A percentile compares a stretch with the other conserved stretches of the same genome.
Evolutionary conservation across 768 basidiomycete species (phyloP).

Genomic region (Jaapia argillacea): DNA sequence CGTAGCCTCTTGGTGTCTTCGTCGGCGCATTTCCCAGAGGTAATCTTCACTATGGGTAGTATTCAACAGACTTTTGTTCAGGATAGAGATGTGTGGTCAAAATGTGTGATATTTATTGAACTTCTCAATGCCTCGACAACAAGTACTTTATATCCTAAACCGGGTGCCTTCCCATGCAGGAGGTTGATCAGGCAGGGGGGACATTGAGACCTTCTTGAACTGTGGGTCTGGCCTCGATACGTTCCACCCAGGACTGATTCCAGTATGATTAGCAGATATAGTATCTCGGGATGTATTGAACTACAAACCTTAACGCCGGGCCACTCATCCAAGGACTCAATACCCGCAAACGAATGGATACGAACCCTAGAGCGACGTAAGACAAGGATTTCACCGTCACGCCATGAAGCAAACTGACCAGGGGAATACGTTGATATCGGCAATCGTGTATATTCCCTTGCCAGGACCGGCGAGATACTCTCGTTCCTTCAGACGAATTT

Average conservation of each 20-base stretch:
- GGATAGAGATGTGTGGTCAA: no score
- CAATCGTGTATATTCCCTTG: slow-evolving; percentile 56
- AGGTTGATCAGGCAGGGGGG: slow-evolving; percentile 13
- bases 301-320: slow-evolving; percentile 51
- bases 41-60: no score
- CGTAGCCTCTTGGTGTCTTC: no score
- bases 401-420: slow-evolving; percentile 32
- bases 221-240: slow-evolving; percentile 24
- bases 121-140: no score
- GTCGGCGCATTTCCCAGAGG: no score
- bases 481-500: slow-evolving; percentile 61
- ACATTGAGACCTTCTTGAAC: slow-evolving; percentile 22
- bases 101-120: no score
- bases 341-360: slow-evolving; percentile 32
- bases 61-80: no score
- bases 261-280: not conserved
- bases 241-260: slow-evolving; percentile 29
- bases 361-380: slow-evolving; percentile 38
- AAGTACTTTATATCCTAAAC: no score
- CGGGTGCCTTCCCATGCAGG: no score
- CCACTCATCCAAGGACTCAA: slow-evolving; percentile 51
- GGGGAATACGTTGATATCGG: slow-evolving; percentile 58
- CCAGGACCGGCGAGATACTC: slow-evolving; percentile 78
- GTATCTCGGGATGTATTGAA: not conserved
- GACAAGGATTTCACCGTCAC: not conserved